Evolutionary conservation across 345 rosid genomes (phyloP), one percentile per base, ranked within the genome.

Genomic region (Rhodamnia argentea): DNA sequence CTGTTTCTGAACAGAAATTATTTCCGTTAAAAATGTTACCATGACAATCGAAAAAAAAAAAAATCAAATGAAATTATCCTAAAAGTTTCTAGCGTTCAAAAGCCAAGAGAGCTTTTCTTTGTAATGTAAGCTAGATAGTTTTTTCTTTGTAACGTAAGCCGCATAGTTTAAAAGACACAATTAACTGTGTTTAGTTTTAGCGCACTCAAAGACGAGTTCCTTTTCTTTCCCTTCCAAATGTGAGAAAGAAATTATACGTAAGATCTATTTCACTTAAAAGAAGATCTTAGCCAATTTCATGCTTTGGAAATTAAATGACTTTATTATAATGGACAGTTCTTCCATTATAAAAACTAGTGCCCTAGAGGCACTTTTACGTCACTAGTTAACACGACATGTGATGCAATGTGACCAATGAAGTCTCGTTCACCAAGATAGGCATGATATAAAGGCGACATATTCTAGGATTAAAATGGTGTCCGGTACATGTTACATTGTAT

Each of bases 21-120:
- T 47, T 47, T 9, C 11, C 11, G 12, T 47, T 50, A 2, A 3
- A 50, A 50, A 50, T 50, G 12, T 50, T 10, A 50, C 52, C 52
- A 1, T 4, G 11, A 1, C 3, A 70, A 0, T 7, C n/a, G n/a
- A 0, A 1, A 16, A 37, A 18, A 4, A 42, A 32, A 13, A 10
- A 64, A 32, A 32, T 6, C 1, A 0, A 1, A 32, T 8, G 10
- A 32, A 16, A 9, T 15, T 18, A 70, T 70, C 24, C 6, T 32
- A 32, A 16, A 32, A 18, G 24, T 32, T 70, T 70, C 47, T 18
- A 4, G 13, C 24, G 9, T 32, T 32, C 44, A 32, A 32, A 32
- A 32, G 37, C 44, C 18, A 16, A 16, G 23, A 62, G 40, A 62
- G 75, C 42, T 8, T 32, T 64, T 16, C 12, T 29, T 29, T 64